Conservation (phyloP, 371 early-diverging fungal genomes). For the Furculomyces boomerangus region DNA sequence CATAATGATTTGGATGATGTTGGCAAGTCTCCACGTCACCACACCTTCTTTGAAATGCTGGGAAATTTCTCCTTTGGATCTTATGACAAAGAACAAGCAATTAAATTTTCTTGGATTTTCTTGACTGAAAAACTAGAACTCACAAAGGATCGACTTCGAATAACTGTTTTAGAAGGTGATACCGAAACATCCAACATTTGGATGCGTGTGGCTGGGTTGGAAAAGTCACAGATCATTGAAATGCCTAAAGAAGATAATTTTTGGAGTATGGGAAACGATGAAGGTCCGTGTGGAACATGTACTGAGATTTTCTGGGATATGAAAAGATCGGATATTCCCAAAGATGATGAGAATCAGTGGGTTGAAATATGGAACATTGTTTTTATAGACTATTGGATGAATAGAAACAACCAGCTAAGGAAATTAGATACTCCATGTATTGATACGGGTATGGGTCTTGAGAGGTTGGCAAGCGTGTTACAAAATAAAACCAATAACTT, state of each 20-base stretch:
- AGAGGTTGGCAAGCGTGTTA: constrained; percentile 45
- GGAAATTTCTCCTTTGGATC: constrained; percentile 65
- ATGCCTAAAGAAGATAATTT: constrained; percentile 53
- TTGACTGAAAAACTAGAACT: constrained; percentile 39
- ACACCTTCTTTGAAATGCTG: constrained; percentile 73
- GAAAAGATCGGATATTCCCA: constrained; percentile 25
- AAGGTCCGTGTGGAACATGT: constrained; percentile 66
- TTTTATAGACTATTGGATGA: constrained; percentile 56
- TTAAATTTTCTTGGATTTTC: constrained; percentile 50
- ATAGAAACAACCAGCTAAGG: constrained; percentile 30
- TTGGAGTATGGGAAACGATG: constrained; percentile 72
- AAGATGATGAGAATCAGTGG: constrained; percentile 33
- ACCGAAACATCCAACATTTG: constrained; percentile 42
- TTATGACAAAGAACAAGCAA: constrained; percentile 39
- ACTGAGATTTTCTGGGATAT: constrained; percentile 73
- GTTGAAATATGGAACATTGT: constrained; percentile 72
- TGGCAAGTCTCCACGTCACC: constrained; percentile 57
- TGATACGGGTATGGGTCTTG: constrained; percentile 72
- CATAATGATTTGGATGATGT: constrained; percentile 72
- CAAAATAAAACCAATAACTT: constrained; percentile 45
- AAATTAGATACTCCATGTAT: constrained; percentile 42
- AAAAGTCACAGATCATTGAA: constrained; percentile 33
- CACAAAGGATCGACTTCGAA: constrained; percentile 37
- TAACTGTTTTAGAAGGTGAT: constrained; percentile 49
- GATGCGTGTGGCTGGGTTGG: constrained; percentile 39